Evolutionary conservation across 169 alveolate genomes (phyloP).

Genomic region (Plasmodium blacklocki): DNA sequence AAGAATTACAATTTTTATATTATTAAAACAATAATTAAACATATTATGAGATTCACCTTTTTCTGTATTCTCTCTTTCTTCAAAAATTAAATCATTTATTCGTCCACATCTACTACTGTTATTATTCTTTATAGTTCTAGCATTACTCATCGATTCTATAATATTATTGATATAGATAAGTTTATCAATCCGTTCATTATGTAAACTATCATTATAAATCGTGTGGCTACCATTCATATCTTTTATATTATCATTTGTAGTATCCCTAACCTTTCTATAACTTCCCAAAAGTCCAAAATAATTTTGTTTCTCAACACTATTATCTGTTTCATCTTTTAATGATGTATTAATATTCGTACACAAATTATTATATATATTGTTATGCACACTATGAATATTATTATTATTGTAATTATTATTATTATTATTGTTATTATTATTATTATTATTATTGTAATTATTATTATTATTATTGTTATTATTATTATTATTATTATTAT

Average conservation of each 20-base stretch:
- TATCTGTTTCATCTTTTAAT: neutral
- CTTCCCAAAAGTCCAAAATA: neutral
- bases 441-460: neutral
- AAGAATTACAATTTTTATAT: conserved; percentile 35
- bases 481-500: conserved; percentile 47
- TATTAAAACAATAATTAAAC: conserved; percentile 85
- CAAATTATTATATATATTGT: too few relatives aligned
- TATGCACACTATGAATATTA: conserved; percentile 60
- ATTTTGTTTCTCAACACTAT: neutral
- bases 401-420: neutral
- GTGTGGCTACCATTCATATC: neutral
- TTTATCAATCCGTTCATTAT: conserved; percentile 47
- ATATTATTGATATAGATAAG: conserved; percentile 85
- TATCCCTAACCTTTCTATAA: neutral
- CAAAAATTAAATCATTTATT: conserved; percentile 93
- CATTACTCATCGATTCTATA: conserved; percentile 98
- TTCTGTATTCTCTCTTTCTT: conserved; percentile 87
- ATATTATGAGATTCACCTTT: conserved; percentile 93
- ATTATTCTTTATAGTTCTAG: conserved; percentile 97
- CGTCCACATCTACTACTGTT: conserved; percentile 99
- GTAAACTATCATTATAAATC: neutral
- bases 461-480: neutral
- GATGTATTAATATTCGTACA: too few relatives aligned
- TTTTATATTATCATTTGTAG: neutral
- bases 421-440: conserved; percentile 9